Evolutionary conservation across 768 basidiomycete species (phyloP).

Genomic region (Tulasnella sp.): DNA sequence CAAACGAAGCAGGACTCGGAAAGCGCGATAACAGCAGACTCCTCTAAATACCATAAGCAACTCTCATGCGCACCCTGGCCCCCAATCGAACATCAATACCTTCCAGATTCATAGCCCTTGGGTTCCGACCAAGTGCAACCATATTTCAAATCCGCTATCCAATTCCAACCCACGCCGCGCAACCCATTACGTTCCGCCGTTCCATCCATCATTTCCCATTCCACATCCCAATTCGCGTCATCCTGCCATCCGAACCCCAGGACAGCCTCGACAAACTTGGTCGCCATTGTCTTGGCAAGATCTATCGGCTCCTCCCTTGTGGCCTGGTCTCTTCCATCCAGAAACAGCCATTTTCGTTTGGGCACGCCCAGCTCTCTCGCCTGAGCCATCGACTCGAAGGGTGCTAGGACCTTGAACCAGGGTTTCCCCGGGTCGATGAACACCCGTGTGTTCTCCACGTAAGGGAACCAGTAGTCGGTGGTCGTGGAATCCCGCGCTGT

Average conservation of each 20-base stretch:
- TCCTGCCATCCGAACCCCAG: slow-evolving; percentile 6
- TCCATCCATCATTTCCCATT: slow-evolving; percentile 23
- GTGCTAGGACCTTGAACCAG: slow-evolving; percentile 16
- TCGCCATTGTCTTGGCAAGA: slow-evolving; percentile 10
- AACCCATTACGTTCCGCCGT: slow-evolving; percentile 15
- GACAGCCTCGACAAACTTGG: slow-evolving; percentile 25
- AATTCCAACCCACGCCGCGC: slow-evolving; percentile 24
- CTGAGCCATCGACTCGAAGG: slow-evolving; percentile 28
- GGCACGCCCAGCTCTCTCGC: slow-evolving; percentile 23
- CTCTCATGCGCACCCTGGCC: not conserved
- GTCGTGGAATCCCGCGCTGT: not conserved
- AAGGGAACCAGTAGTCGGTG: slow-evolving; percentile 24
- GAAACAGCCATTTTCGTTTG: slow-evolving; percentile 25
- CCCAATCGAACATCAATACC: not conserved
- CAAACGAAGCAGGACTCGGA: not conserved
- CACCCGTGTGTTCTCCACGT: slow-evolving; percentile 23
- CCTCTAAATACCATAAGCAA: not conserved
- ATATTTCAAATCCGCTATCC: slow-evolving; percentile 11
- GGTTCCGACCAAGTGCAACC: slow-evolving; percentile 12
- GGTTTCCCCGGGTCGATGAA: slow-evolving; percentile 28
- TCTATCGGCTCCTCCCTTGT: slow-evolving; percentile 10
- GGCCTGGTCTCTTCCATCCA: slow-evolving; percentile 25
- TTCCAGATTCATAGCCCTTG: not conserved
- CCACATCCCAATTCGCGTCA: not conserved
- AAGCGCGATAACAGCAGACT: slow-evolving; percentile 1